Percentiles rank a stretch among this genome's conserved stretches.
Conservation (phyloP, 2,329 filamentous ascomycete species). For the Waltergamsia citrina region DNA sequence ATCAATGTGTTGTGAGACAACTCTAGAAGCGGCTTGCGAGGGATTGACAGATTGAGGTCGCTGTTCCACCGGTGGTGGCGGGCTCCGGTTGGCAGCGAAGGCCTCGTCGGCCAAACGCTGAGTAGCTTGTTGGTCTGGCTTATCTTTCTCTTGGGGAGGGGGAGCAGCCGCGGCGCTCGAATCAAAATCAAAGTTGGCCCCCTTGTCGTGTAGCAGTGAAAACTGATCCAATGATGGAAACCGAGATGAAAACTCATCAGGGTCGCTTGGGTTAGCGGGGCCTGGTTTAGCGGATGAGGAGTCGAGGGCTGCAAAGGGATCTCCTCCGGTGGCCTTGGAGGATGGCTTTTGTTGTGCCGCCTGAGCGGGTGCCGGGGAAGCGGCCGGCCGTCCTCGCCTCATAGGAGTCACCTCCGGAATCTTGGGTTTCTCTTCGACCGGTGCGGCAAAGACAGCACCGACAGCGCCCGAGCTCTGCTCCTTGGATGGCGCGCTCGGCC, state of each 20-base stretch:
- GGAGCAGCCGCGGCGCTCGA: slow-evolving; percentile 35
- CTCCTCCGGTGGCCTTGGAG: slow-evolving; percentile 57
- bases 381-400: slow-evolving; percentile 65
- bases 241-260: slow-evolving; percentile 73
- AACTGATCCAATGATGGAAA: slow-evolving; percentile 95
- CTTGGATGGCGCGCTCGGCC: slow-evolving; percentile 41
- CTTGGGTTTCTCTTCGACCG: slow-evolving; percentile 56
- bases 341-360: slow-evolving; percentile 54
- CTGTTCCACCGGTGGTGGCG: slow-evolving; percentile 8
- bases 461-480: slow-evolving; percentile 43
- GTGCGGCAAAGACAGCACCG: slow-evolving; percentile 74
- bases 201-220: slow-evolving; percentile 76
- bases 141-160: slow-evolving; percentile 31
- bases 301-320: slow-evolving; percentile 89
- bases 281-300: slow-evolving; percentile 28
- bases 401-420: slow-evolving; percentile 91
- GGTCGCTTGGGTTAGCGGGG: slow-evolving; percentile 35
- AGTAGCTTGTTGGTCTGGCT: slow-evolving; percentile 56
- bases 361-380: slow-evolving; percentile 27
- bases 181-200: slow-evolving; percentile 77
- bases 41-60: slow-evolving; percentile 21
- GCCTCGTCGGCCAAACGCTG: slow-evolving; percentile 77
- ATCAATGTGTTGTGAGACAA: not conserved
- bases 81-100: slow-evolving; percentile 46
- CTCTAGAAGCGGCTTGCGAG: not conserved